Evolutionary conservation across 2,329 filamentous ascomycete species (phyloP).

Genomic region (Septoria petroselini): DNA sequence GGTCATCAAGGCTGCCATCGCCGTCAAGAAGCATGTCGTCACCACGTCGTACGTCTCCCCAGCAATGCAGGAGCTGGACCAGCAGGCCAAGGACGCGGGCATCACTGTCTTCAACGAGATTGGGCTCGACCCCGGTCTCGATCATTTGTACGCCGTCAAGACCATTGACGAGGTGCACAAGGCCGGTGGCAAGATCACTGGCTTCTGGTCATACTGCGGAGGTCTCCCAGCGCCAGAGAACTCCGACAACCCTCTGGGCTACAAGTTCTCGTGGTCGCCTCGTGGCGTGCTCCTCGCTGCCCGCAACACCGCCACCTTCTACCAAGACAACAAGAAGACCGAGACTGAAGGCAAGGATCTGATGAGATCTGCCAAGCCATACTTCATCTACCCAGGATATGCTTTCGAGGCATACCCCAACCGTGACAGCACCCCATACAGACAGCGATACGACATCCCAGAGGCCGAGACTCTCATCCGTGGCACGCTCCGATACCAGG

Average conservation of each 20-base stretch:
- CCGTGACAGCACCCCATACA: conserved; percentile 83
- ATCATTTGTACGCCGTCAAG: conserved; percentile 78
- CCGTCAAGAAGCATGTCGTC: conserved; percentile 91
- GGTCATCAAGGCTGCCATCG: conserved; percentile 91
- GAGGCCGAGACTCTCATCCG: conserved; percentile 85
- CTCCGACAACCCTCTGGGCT: conserved; percentile 86
- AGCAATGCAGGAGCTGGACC: conserved; percentile 85
- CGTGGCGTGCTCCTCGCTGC: conserved; percentile 85
- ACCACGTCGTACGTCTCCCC: conserved; percentile 92
- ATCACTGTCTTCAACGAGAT: conserved; percentile 99
- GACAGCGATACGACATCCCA: conserved; percentile 84
- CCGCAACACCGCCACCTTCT: conserved; percentile 79
- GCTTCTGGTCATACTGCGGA: conserved; percentile 82
- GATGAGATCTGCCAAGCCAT: conserved; percentile 85
- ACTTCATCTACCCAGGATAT: conserved; percentile 84
- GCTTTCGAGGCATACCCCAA: conserved; percentile 92
- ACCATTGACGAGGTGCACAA: conserved; percentile 85
- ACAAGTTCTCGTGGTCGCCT: conserved; percentile 78
- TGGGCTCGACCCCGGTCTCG: conserved; percentile 69
- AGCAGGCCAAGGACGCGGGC: conserved; percentile 78
- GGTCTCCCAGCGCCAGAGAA: conserved; percentile 66
- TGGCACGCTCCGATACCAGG: conserved; percentile 72
- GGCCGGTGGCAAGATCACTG: conserved; percentile 77
- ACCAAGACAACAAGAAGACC: conserved; percentile 72
- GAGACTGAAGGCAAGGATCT: conserved; percentile 48